Conservation (phyloP, 139 green algal species). For the Micractinium conductrix region DNA sequence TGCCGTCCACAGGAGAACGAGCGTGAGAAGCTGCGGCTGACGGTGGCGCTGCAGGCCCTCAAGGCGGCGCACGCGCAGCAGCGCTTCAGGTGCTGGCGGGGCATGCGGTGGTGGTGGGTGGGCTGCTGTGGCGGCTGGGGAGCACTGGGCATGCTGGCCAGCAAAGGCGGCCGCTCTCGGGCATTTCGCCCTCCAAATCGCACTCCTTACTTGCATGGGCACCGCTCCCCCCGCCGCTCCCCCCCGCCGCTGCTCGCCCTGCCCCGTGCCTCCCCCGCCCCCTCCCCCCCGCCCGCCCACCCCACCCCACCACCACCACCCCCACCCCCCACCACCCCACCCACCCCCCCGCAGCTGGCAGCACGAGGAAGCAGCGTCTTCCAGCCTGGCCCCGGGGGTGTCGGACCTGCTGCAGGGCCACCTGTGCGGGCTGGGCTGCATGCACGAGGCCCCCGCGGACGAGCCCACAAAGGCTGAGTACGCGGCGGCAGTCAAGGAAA, state of each 20-base stretch:
- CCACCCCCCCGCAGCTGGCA: slow-evolving; percentile 25
- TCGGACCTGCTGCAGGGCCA: slow-evolving; percentile 18
- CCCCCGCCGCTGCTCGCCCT: neutral
- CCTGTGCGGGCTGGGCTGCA: slow-evolving; percentile 22
- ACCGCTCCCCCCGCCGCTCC: no score
- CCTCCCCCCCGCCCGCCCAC: neutral
- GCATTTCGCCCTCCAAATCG: no score
- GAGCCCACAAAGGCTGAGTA: slow-evolving; percentile 36
- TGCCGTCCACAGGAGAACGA: slow-evolving; percentile 45
- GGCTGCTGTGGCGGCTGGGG: neutral
- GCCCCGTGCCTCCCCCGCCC: no score
- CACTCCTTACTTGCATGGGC: no score
- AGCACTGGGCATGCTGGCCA: no score
- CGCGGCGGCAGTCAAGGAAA: slow-evolving; percentile 16
- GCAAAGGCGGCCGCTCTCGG: no score
- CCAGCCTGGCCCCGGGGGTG: neutral
- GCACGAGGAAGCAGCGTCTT: slow-evolving; percentile 17
- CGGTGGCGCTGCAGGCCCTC: slow-evolving; percentile 42
- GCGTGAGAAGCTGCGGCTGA: slow-evolving; percentile 64
- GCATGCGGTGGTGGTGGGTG: neutral
- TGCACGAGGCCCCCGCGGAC: neutral
- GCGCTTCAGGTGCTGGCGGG: slow-evolving; percentile 12
- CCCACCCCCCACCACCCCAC: neutral
- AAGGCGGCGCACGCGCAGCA: slow-evolving; percentile 32
- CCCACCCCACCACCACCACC: neutral